Evolutionary conservation across 768 basidiomycete genomes (phyloP).

Genomic region (Sarcodon aspratus): DNA sequence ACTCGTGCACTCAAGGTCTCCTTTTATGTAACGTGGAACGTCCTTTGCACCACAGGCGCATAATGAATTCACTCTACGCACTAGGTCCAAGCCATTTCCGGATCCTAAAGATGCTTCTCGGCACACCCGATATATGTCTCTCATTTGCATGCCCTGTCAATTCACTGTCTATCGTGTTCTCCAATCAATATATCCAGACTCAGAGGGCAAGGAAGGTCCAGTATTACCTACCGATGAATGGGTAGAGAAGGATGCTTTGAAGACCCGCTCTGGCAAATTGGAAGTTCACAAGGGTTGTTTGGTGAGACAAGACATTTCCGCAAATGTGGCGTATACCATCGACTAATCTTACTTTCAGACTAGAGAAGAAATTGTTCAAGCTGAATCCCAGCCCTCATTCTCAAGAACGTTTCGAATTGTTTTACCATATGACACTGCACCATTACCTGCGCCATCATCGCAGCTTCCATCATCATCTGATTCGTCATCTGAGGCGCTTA

Average conservation of each 20-base stretch:
- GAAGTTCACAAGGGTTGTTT: conserved; percentile 55
- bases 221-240: conserved; percentile 65
- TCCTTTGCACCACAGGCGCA: conserved; percentile 35
- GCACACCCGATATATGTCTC: conserved; percentile 42
- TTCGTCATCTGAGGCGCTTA: conserved; percentile 17
- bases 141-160: conserved; percentile 64
- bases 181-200: conserved; percentile 44
- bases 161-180: conserved; percentile 56
- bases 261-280: conserved; percentile 61
- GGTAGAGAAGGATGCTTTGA: conserved; percentile 64
- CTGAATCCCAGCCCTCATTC: conserved; percentile 23
- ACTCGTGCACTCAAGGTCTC: background rate
- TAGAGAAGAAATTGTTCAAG: conserved; percentile 12
- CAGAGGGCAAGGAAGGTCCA: conserved; percentile 51
- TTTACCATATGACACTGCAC: conserved; percentile 9
- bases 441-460: conserved; percentile 4
- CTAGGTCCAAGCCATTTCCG: conserved; percentile 23
- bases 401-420: conserved; percentile 18
- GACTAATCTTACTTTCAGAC: conserved; percentile 11
- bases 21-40: conserved; percentile 3
- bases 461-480: conserved; percentile 1
- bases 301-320: conserved; percentile 33
- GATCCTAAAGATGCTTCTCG: conserved; percentile 6
- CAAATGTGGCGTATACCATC: background rate
- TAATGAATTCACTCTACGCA: conserved; percentile 59